Conservation (phyloP, 768 basidiomycete species). For the Mycena albidolilacea region DNA sequence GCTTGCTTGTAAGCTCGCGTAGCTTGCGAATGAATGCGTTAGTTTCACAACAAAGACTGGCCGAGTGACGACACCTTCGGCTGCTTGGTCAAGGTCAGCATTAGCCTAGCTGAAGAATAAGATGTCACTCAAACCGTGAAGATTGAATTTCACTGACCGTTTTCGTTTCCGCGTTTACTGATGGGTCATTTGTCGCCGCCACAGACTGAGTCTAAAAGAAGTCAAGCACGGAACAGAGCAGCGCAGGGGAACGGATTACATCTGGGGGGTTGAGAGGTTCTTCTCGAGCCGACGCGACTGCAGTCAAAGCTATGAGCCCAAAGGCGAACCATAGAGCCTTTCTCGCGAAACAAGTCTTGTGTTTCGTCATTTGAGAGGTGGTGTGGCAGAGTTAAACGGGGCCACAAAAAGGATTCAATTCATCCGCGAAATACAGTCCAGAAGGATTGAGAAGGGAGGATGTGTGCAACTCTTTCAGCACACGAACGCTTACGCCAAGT, state of each 20-base stretch:
- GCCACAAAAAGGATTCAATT: constrained; percentile 23
- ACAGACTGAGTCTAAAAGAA: constrained; percentile 22
- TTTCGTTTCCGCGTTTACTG: constrained; percentile 30
- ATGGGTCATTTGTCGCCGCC: constrained; percentile 15
- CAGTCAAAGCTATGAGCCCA: constrained; percentile 68
- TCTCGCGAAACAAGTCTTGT: constrained; percentile 44
- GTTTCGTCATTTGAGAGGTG: constrained; percentile 28
- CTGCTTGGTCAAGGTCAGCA: constrained; percentile 58
- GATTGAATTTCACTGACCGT: constrained; percentile 16
- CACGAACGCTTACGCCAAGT: constrained; percentile 19
- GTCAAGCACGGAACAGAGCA: not conserved
- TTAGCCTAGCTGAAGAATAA: constrained; percentile 45
- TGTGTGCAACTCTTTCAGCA: not conserved
- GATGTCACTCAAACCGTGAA: constrained; percentile 15
- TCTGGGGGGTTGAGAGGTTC: constrained; percentile 47
- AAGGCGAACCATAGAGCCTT: constrained; percentile 75
- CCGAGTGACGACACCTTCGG: constrained; percentile 62
- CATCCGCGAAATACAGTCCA: constrained; percentile 23
- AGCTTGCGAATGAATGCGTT: constrained; percentile 56
- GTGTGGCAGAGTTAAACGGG: constrained; percentile 11
- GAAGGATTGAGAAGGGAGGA: constrained; percentile 17
- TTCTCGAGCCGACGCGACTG: constrained; percentile 60
- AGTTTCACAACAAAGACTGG: constrained; percentile 7
- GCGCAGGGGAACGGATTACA: constrained; percentile 41
- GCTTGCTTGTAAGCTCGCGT: constrained; percentile 85